Evolutionary conservation across 257 asterid species (phyloP).

Genomic region (Misopates orontium): DNA sequence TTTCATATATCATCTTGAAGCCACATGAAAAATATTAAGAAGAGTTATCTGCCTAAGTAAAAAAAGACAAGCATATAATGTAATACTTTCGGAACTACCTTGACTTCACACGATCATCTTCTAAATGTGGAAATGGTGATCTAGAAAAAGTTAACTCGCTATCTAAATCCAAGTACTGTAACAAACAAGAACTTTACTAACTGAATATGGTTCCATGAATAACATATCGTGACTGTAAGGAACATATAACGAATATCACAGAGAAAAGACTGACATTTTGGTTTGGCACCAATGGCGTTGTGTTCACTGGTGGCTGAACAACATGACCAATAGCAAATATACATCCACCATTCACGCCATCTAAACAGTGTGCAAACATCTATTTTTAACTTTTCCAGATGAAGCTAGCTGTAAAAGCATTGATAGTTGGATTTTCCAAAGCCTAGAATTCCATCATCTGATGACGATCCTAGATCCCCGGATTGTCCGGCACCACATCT

Average conservation of each 20-base stretch:
- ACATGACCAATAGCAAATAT: constrained; percentile 99
- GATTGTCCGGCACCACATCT: constrained; percentile 97
- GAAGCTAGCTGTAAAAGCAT: constrained; percentile 95
- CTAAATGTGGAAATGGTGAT: constrained; percentile 16
- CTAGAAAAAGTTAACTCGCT: constrained; percentile 21
- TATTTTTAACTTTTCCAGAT: constrained; percentile 83
- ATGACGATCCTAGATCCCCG: constrained; percentile 64
- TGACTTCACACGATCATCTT: constrained; percentile 16
- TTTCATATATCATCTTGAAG: neutral
- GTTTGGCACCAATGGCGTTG: constrained; percentile 76
- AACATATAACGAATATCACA: no score
- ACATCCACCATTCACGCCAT: constrained; percentile 97
- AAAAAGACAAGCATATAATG: constrained; percentile 5
- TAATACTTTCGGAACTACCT: constrained; percentile 7
- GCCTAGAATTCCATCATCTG: constrained; percentile 94
- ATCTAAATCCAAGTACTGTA: constrained; percentile 9
- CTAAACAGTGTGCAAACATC: constrained; percentile 99
- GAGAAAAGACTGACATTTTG: constrained; percentile 61
- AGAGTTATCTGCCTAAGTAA: neutral
- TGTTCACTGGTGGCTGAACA: constrained; percentile 93
- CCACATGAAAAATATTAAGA: no score
- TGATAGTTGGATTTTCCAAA: constrained; percentile 92
- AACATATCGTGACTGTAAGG: no score
- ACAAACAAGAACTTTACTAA: constrained; percentile 27
- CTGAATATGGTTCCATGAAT: no score